Evolutionary conservation across 148 eudicot species (phyloP), one percentile per base, ranked within the genome.

Genomic region (Rhododendron ovatum): DNA sequence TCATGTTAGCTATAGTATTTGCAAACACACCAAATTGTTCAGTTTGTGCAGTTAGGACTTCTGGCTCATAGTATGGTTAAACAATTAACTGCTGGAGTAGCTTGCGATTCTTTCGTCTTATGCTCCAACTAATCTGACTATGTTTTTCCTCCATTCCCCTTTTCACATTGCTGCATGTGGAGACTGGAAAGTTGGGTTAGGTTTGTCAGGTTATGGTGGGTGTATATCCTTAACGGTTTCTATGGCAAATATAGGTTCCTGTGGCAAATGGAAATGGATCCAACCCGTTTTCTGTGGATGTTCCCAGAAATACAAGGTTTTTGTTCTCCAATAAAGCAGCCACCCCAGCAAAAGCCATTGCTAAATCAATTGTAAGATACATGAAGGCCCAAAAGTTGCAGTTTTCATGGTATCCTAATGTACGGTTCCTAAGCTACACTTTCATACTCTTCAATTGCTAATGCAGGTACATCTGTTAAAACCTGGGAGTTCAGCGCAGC

Each of bases 231-330:
- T 80, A 26, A 82, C 39, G 75, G 13, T 69, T 71, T 39, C 28
- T 78, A 28, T 67, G 43, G 41, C 59, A 35, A 47, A n/a, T 77
- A 67, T 93, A 97, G 99, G 99, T 97, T 89, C 99, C 99, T 78
- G 99, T 97, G 86, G 99, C 98, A 83, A 97, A 92, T 90, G 96
- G 98, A 78, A 88, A 85, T 88, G 93, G 96, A 79, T 93, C 98
- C 55, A 93, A 93, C 89, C 99, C 99, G 3, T 97, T 95, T 86
- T 88, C 99, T 90, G 91, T 94, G 69, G 93, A 92, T 91, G 98
- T 92, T 90, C 98, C 99, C 11, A 93, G 96, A 87, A 94, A 95
- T 90, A 97, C 96, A 86, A 93, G 98, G 87, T 95, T 95, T 90
- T 91, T 97, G 89, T 97, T 97, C 88, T 90, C 99, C 76, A 93